phyloP scores from a whole-genome alignment of 2,329 filamentous ascomycete genomes.

The Hypoxylon sp. region DNA sequence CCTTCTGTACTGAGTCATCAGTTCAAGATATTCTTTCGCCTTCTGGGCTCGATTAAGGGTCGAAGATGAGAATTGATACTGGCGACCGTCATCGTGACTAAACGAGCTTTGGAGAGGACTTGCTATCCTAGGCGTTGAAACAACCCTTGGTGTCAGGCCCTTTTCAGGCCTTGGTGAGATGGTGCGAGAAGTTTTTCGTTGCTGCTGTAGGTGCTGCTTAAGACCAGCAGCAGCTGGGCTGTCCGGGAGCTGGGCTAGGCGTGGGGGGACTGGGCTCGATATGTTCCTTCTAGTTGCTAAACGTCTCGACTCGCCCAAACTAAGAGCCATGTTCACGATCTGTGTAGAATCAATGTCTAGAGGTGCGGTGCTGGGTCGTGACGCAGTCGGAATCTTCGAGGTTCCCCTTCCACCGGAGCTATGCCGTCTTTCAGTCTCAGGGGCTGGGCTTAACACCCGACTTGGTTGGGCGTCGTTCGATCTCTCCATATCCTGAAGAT shows the following conservation, averaged over 20 bases:
- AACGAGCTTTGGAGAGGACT: conserved; percentile 63
- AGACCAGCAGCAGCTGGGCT: conserved; percentile 68
- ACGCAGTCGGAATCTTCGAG: conserved; percentile 43
- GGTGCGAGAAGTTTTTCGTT: conserved; percentile 71
- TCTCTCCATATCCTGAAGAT: conserved; percentile 33
- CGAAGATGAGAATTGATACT: conserved; percentile 79
- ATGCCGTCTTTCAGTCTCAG: conserved; percentile 42
- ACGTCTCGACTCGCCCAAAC: conserved; percentile 83
- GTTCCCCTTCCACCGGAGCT: conserved; percentile 45
- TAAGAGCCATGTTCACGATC: conserved; percentile 93
- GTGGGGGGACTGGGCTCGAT: conserved; percentile 63
- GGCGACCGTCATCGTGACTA: conserved; percentile 62
- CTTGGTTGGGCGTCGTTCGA: conserved; percentile 28
- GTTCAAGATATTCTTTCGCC: conserved; percentile 85
- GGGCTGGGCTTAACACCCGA: conserved; percentile 28
- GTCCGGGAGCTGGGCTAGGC: conserved; percentile 65
- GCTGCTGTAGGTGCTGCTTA: conserved; percentile 77
- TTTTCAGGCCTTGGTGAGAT: conserved; percentile 68
- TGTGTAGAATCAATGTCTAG: conserved; percentile 83
- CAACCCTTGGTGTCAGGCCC: conserved; percentile 55
- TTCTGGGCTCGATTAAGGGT: conserved; percentile 86
- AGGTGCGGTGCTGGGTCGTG: conserved; percentile 44
- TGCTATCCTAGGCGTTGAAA: conserved; percentile 55
- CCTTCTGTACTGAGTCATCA: conserved; percentile 85
- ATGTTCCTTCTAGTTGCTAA: conserved; percentile 70